Conservation (phyloP, 2,329 filamentous ascomycete species). For the Xylaria hypoxylon region DNA sequence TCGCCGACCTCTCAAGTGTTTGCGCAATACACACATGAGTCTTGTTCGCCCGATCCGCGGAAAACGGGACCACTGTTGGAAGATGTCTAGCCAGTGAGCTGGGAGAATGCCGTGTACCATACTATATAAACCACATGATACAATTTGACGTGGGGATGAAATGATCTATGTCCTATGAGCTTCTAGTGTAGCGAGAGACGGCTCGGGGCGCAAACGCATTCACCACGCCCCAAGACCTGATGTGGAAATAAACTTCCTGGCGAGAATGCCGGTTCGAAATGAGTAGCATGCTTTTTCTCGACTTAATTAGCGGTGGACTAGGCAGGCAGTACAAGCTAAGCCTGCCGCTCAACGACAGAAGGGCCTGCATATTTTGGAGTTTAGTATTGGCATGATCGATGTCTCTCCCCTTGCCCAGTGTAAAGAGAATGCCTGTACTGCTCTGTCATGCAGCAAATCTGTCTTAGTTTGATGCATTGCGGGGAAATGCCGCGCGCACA, state of each 20-base stretch:
- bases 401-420: background rate
- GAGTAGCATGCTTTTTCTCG: background rate
- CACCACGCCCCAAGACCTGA: background rate
- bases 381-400: constrained; percentile 16
- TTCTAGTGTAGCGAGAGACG: background rate
- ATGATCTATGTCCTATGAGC: background rate
- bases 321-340: background rate
- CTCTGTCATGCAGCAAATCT: constrained; percentile 23
- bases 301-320: background rate
- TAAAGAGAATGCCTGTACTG: background rate
- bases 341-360: background rate
- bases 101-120: constrained; percentile 1
- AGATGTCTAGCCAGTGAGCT: constrained; percentile 2
- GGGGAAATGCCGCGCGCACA: constrained; percentile 34
- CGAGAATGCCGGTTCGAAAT: background rate
- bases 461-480: constrained; percentile 24
- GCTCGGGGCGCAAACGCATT: background rate
- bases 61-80: background rate
- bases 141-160: constrained; percentile 8
- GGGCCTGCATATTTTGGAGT: constrained; percentile 13
- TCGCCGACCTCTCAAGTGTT: constrained; percentile 7
- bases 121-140: constrained; percentile 22
- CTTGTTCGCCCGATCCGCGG: constrained; percentile 2
- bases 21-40: constrained; percentile 14
- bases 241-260: background rate